Evolutionary conservation across 306 rosid species (phyloP).

Genomic region (Prunus mume): DNA sequence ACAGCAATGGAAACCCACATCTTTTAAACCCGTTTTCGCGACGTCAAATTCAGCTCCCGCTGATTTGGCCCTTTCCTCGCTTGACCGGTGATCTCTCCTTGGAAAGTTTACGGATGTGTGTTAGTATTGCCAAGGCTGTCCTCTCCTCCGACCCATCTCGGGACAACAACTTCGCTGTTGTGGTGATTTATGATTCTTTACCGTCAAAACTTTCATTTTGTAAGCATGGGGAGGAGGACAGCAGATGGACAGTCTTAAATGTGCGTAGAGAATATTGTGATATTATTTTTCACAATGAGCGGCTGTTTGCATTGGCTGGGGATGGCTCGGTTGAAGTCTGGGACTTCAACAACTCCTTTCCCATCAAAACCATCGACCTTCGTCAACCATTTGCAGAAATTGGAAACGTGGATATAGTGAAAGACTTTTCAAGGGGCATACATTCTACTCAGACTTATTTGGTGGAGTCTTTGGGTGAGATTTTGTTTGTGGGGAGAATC

Average conservation of each 20-base stretch:
- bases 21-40: neutral
- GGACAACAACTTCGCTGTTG: neutral
- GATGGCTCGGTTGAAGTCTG: slow-evolving; percentile 1
- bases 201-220: neutral
- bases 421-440: neutral
- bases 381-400: neutral
- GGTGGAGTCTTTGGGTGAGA: slow-evolving; percentile 18
- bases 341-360: neutral
- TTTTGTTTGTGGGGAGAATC: neutral
- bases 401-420: neutral
- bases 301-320: neutral
- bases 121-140: neutral
- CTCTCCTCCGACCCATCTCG: neutral
- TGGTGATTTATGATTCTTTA: neutral
- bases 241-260: neutral
- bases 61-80: neutral
- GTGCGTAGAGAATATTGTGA: neutral
- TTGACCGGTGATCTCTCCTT: neutral
- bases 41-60: neutral
- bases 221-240: neutral
- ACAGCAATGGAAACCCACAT: neutral
- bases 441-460: neutral
- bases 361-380: neutral
- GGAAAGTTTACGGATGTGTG: neutral
- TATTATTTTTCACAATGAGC: neutral